These are phyloP conservation scores for Breynia disticha DNA, from an alignment of 441 rosid genomes.

Conservation along the genomic window DNA sequence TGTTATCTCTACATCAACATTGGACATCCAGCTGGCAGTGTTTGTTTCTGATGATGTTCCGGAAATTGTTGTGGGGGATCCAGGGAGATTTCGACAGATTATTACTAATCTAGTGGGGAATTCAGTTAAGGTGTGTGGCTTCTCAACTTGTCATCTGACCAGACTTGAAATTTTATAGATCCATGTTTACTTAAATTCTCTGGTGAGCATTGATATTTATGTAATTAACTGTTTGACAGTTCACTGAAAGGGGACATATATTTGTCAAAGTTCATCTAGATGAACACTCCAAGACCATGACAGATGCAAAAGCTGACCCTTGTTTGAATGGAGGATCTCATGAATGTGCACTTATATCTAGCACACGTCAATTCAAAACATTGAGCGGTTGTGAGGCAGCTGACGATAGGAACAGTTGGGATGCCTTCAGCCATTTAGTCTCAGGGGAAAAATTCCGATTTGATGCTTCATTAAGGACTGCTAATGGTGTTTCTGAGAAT, in stretches of 20 bases:
- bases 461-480: slow-evolving; percentile 22
- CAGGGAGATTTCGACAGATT: slow-evolving; percentile 91
- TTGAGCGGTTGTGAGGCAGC: slow-evolving; percentile 89
- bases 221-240: slow-evolving; percentile 35
- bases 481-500: slow-evolving; percentile 29
- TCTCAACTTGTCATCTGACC: neutral
- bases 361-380: slow-evolving; percentile 42
- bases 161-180: too few species aligned
- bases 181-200: too few species aligned
- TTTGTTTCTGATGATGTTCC: slow-evolving; percentile 87
- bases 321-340: slow-evolving; percentile 43
- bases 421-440: slow-evolving; percentile 54
- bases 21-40: slow-evolving; percentile 57
- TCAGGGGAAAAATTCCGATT: slow-evolving; percentile 32
- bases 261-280: slow-evolving; percentile 76
- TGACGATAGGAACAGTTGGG: slow-evolving; percentile 79
- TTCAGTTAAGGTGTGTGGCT: slow-evolving; percentile 71
- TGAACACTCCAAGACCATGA: slow-evolving; percentile 38
- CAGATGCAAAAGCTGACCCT: slow-evolving; percentile 28
- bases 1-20: neutral
- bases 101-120: slow-evolving; percentile 93
- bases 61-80: slow-evolving; percentile 74
- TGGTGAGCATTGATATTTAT: neutral
- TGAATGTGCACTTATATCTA: slow-evolving; percentile 24
- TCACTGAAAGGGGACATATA: slow-evolving; percentile 86